These are phyloP conservation scores for Eucalyptus erythrocorys DNA, from an alignment of 345 rosid genomes.

Conservation along the genomic window DNA sequence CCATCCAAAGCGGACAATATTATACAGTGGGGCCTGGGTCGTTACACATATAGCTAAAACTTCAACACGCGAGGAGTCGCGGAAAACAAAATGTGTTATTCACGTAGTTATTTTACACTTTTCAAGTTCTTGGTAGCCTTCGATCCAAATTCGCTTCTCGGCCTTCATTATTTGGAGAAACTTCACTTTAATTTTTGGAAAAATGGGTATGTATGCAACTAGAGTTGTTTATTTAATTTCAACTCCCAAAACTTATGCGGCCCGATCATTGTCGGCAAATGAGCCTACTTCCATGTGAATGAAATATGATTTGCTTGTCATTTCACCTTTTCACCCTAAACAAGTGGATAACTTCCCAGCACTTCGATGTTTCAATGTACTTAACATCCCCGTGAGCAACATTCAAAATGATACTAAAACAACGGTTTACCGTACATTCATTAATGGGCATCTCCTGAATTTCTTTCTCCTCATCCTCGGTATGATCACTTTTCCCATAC, in stretches of 20 bases:
- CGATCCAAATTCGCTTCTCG: not conserved
- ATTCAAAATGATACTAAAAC: not conserved
- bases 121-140: not conserved
- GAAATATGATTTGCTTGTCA: not conserved
- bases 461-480: constrained; percentile 7
- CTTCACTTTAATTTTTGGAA: not conserved
- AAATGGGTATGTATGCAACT: not conserved
- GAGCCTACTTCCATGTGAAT: not conserved
- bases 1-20: no score
- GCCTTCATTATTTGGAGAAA: not conserved
- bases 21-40: no score
- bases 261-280: not conserved
- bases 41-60: not conserved
- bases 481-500: not conserved
- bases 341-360: not conserved
- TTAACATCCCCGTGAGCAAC: not conserved
- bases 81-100: not conserved
- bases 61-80: not conserved
- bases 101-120: not conserved
- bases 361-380: not conserved
- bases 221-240: not conserved
- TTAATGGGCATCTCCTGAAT: constrained; percentile 17
- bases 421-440: not conserved
- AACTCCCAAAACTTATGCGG: not conserved
- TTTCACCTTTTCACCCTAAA: not conserved